These are phyloP conservation scores for Phaeosphaeria sp. DNA, from an alignment of 2,329 filamentous ascomycete genomes.

Conservation along the genomic window DNA sequence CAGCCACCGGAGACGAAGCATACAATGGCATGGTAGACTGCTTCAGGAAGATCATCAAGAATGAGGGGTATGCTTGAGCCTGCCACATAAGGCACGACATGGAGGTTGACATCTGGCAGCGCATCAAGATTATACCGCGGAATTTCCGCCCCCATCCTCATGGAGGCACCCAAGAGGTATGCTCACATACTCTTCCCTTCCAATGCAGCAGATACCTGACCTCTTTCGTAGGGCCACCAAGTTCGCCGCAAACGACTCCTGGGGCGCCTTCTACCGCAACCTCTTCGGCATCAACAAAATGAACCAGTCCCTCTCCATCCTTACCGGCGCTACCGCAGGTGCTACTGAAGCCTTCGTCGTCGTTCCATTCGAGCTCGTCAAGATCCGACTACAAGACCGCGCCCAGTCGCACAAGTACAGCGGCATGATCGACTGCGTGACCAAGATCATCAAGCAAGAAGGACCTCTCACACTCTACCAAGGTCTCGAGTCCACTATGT, in stretches of 20 bases:
- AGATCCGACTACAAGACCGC: constrained; percentile 96
- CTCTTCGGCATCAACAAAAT: constrained; percentile 84
- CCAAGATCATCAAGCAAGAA: constrained; percentile 83
- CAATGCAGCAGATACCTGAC: constrained; percentile 4
- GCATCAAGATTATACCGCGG: constrained; percentile 93
- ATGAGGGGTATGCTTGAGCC: constrained; percentile 76
- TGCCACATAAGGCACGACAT: background rate
- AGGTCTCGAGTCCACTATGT: constrained; percentile 93
- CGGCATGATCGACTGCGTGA: constrained; percentile 79
- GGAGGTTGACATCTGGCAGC: constrained; percentile 53
- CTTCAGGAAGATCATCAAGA: constrained; percentile 94
- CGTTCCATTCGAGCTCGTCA: constrained; percentile 97
- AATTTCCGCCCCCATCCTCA: constrained; percentile 93
- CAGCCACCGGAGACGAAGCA: constrained; percentile 73
- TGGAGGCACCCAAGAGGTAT: constrained; percentile 88
- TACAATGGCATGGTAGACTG: constrained; percentile 99
- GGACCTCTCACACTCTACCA: constrained; percentile 92
- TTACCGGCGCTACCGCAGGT: constrained; percentile 93
- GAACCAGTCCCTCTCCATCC: constrained; percentile 87
- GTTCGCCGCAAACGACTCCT: constrained; percentile 98
- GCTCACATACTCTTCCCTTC: background rate
- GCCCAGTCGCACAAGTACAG: constrained; percentile 88
- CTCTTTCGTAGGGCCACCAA: constrained; percentile 76
- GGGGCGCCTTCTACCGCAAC: constrained; percentile 92
- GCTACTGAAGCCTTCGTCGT: constrained; percentile 97